Base-by-base conservation (phyloP, 1,139 yeast species). In the Pneumocystis wakefieldiae region DNA sequence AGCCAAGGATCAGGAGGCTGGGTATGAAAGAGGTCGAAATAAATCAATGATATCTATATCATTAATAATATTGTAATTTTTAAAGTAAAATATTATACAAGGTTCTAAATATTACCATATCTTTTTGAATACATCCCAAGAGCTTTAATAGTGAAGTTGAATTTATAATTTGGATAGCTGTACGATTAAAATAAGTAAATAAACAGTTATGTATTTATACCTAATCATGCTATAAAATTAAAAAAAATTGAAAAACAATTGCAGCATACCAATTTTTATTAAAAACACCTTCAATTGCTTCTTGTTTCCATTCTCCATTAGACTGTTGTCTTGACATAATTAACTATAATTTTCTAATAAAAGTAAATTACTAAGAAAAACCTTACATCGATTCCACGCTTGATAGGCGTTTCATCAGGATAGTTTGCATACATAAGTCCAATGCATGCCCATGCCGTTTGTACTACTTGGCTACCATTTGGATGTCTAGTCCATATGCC, bases 211-310 rank as follows among this genome's bases (percentile, higher is more conserved):
- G 4, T 48, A 10, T 48, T 39, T 7, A 24, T 10, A 48, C 73
- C 92, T 97, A 71, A 94, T 94, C 97, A 78, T 68, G 66, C 65
- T 60, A 38, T 62, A 55, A 60, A 63, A 61, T 57, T 63, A 15
- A 37, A 35, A 35, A 12, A 17, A 12, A 10, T 53, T 10, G 36
- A n/a, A 17, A 59, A 17, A 32, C 3, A 57, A 17, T 37, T 10
- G 12, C 4, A 10, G 32, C 67, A 39, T 62, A 69, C 71, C 83
- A 81, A 2, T 89, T 84, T 71, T 92, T 97, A 73, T 94, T 94
- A 78, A 94, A 94, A 0, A 92, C 97, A 61, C 99, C 99, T 74
- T 92, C 97, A 32, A 87, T 83, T 62, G 83, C 87, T 71, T 92
- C 96, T 71, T 81, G 85, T 64, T 80, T 77, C 89, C 95, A 94